Conservation (phyloP, 179 eudicot genomes). For the Vitellaria paradoxa region DNA sequence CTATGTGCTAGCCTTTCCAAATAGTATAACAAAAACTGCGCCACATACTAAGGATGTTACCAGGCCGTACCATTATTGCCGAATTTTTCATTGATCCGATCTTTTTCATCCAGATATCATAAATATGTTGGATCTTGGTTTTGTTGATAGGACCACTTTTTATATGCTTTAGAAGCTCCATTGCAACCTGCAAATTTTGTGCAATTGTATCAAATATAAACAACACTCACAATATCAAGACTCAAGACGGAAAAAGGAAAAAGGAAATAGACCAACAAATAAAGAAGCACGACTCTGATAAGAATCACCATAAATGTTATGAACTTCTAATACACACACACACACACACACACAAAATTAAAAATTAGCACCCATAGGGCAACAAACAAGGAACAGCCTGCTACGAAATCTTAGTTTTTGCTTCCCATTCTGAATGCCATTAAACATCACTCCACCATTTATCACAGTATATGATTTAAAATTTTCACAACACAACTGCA, state of each 20-base stretch:
- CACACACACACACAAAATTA: background rate
- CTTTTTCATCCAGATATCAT: constrained; percentile 61
- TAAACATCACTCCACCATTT: background rate
- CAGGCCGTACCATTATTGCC: constrained; percentile 48
- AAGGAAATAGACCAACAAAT: background rate
- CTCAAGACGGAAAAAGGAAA: background rate
- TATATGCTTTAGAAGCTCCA: constrained; percentile 59
- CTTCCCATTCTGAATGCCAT: background rate
- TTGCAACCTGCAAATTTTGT: constrained; percentile 43
- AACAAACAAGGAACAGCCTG: background rate
- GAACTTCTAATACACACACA: background rate
- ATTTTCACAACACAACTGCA: too few relatives aligned
- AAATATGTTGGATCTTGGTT: constrained; percentile 38
- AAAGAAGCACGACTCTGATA: background rate
- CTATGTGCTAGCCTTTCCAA: too few relatives aligned
- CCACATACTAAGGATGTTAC: background rate
- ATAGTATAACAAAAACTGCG: too few relatives aligned
- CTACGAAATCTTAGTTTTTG: background rate
- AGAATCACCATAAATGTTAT: background rate
- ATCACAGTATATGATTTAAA: background rate
- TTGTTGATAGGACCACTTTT: constrained; percentile 27
- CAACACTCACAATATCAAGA: background rate
- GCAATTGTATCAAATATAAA: background rate
- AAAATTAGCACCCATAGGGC: background rate
- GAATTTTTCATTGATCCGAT: constrained; percentile 36